These are phyloP conservation scores for Tulasnella sp. DNA, from an alignment of 768 basidiomycete genomes.

Conservation along the genomic window DNA sequence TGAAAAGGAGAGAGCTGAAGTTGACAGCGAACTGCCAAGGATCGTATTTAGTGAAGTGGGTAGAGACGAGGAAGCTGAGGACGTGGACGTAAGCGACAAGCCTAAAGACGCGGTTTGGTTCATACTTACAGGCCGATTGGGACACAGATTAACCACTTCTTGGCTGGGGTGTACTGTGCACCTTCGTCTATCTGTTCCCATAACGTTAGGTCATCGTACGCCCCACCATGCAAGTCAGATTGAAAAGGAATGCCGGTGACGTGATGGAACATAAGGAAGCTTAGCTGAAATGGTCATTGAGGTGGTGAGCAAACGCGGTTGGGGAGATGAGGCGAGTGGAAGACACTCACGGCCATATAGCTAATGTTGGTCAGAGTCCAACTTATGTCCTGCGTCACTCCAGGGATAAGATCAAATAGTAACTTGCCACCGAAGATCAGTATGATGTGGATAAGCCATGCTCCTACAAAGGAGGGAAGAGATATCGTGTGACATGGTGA, in stretches of 20 bases:
- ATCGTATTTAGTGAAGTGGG: constrained; percentile 96
- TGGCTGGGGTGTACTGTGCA: constrained; percentile 95
- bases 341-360: constrained; percentile 74
- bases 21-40: constrained; percentile 90
- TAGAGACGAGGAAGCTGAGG: constrained; percentile 82
- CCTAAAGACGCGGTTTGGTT: neutral
- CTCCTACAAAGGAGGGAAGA: constrained; percentile 41
- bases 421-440: constrained; percentile 85
- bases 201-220: constrained; percentile 91
- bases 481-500: neutral
- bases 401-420: constrained; percentile 84
- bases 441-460: constrained; percentile 95
- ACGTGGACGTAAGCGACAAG: constrained; percentile 16
- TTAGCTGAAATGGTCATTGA: constrained; percentile 40
- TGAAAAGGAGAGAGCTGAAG: constrained; percentile 60
- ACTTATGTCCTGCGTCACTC: constrained; percentile 85
- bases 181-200: constrained; percentile 99
- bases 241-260: constrained; percentile 96
- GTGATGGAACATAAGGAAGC: constrained; percentile 98
- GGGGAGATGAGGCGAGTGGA: neutral
- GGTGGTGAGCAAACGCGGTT: neutral
- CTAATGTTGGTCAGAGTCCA: constrained; percentile 90
- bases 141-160: constrained; percentile 88
- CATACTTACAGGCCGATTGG: constrained; percentile 73
- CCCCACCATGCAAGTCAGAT: constrained; percentile 73